Conservation (phyloP, 106 monocot genomes). For the Dioscorea zingiberensis region DNA sequence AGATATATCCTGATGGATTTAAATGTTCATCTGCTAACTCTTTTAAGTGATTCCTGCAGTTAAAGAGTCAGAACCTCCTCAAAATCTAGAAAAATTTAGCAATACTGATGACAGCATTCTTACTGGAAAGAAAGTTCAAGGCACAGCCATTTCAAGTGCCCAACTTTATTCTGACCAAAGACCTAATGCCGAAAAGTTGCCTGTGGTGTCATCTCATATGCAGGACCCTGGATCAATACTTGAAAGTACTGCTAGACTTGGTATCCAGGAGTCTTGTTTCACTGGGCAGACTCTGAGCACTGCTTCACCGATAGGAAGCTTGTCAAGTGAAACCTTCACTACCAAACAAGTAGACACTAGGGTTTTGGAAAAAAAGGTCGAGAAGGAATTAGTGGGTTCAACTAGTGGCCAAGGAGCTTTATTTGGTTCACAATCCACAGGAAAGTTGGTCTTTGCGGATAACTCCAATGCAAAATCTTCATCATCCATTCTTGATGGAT, state of each 20-base stretch:
- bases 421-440: conserved; percentile 13
- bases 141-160: background rate
- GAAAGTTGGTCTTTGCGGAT: conserved; percentile 12
- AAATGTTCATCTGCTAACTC: no score
- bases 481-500: conserved; percentile 17
- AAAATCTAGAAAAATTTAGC: conserved; percentile 1
- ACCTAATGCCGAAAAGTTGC: conserved; percentile 7
- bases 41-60: conserved; percentile 6
- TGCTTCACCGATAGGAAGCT: conserved; percentile 2
- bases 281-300: conserved; percentile 1
- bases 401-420: conserved; percentile 10
- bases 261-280: background rate
- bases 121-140: conserved; percentile 1
- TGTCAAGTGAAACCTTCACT: conserved; percentile 12
- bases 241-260: background rate
- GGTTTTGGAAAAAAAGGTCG: conserved; percentile 6
- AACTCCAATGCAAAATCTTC: conserved; percentile 13
- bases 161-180: background rate
- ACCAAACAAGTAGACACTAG: conserved; percentile 6
- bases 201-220: conserved; percentile 1
- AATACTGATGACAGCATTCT: background rate
- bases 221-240: background rate
- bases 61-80: conserved; percentile 2
- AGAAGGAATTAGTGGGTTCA: conserved; percentile 10
- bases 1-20: no score